Conservation (phyloP, 768 basidiomycete species). For the Boletus eberwhitei region DNA sequence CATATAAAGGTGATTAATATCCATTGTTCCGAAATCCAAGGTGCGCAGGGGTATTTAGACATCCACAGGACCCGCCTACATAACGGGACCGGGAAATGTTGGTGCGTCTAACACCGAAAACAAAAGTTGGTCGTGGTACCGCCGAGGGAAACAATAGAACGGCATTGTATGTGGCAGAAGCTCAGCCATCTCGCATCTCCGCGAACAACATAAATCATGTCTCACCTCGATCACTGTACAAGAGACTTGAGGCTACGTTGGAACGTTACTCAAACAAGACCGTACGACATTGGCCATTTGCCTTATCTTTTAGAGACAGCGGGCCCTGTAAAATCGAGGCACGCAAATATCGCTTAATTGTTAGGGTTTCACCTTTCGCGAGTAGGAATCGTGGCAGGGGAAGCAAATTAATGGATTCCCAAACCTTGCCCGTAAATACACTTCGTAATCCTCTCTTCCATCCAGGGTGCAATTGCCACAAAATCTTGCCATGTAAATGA, state of each 20-base stretch:
- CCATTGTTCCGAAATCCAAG: conserved; percentile 22
- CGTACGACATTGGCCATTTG: background rate
- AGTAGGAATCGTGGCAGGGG: background rate
- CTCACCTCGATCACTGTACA: conserved; percentile 32
- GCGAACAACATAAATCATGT: conserved; percentile 24
- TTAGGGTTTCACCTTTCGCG: background rate
- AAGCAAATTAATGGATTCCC: conserved; percentile 40
- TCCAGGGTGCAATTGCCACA: conserved; percentile 74
- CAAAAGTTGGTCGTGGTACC: conserved; percentile 18
- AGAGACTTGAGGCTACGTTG: conserved; percentile 5
- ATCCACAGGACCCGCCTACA: background rate
- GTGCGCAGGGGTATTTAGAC: conserved; percentile 1
- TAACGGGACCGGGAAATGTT: conserved; percentile 10
- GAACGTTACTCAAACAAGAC: conserved; percentile 15
- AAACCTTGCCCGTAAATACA: conserved; percentile 71
- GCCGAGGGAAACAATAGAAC: conserved; percentile 25
- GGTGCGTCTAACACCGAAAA: conserved; percentile 13
- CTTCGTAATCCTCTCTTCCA: conserved; percentile 60
- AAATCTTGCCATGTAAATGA: conserved; percentile 72
- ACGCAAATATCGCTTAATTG: background rate
- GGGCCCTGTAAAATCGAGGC: conserved; percentile 2
- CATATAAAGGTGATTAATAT: conserved; percentile 4
- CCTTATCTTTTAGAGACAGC: background rate
- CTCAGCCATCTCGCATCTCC: conserved; percentile 8
- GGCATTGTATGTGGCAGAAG: background rate